Evolutionary conservation across 495 filamentous ascomycete genomes (phyloP).

Genomic region (Aspergillus mulundensis): DNA sequence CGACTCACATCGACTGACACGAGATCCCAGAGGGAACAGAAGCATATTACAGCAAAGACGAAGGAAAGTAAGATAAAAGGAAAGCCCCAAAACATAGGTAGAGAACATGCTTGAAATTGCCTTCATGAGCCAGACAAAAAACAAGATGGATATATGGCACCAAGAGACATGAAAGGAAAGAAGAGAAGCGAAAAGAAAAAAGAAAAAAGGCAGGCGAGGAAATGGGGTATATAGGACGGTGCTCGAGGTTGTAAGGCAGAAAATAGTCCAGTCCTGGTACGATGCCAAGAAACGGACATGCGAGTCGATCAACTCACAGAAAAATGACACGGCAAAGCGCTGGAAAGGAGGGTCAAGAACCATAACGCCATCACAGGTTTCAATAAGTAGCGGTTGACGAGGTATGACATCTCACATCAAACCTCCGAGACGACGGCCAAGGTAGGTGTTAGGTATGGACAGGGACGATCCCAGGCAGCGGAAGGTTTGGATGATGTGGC

Average conservation of each 20-base stretch:
- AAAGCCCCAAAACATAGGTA: not conserved
- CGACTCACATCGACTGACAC: not conserved
- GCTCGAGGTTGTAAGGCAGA: constrained; percentile 12
- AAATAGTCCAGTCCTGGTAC: constrained; percentile 4
- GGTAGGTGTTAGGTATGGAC: not conserved
- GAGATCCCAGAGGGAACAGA: not conserved
- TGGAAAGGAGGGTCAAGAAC: constrained; percentile 20
- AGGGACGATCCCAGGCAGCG: not conserved
- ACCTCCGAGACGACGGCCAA: not conserved
- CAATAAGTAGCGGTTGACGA: constrained; percentile 8
- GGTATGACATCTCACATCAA: constrained; percentile 16
- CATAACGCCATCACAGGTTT: constrained; percentile 18
- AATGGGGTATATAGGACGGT: constrained; percentile 13
- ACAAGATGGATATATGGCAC: constrained; percentile 1
- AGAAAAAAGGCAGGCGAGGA: not conserved
- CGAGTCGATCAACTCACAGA: constrained; percentile 11
- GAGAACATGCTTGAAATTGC: constrained; percentile 6
- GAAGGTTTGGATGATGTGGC: not conserved
- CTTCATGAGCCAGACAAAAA: not conserved
- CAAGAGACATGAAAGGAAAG: constrained; percentile 1
- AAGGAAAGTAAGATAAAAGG: not conserved
- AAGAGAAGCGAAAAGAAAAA: not conserved
- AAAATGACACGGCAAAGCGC: constrained; percentile 18
- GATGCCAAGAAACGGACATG: constrained; percentile 4
- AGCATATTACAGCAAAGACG: constrained; percentile 4